Evolutionary conservation across 2,329 filamentous ascomycete genomes (phyloP).

Genomic region (Ambrosiella cleistominuta): DNA sequence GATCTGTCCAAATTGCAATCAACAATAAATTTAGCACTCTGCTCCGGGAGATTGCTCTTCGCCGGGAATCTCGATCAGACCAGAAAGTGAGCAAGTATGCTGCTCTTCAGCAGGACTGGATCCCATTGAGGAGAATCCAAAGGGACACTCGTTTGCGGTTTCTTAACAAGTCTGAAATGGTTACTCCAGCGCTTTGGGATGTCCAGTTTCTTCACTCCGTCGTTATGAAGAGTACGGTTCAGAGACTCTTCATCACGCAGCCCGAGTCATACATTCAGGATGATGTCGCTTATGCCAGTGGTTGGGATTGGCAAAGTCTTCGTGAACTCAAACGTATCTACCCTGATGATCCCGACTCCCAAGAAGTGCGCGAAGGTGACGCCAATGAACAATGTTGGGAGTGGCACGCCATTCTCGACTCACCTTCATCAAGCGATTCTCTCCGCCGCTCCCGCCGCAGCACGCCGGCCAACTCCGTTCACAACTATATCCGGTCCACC

Average conservation of each 20-base stretch:
- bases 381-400: conserved; percentile 49
- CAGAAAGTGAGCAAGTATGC: conserved; percentile 23
- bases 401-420: conserved; percentile 48
- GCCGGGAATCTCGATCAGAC: conserved; percentile 1
- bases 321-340: conserved; percentile 43
- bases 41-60: conserved; percentile 18
- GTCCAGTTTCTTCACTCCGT: conserved; percentile 53
- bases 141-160: conserved; percentile 58
- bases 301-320: conserved; percentile 56
- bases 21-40: conserved; percentile 42
- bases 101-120: conserved; percentile 49
- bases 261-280: conserved; percentile 58
- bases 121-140: conserved; percentile 61
- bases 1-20: conserved; percentile 49
- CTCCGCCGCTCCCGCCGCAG: neutral
- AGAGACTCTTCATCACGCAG: conserved; percentile 59
- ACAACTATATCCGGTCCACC: neutral
- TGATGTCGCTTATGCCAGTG: conserved; percentile 30
- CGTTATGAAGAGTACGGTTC: conserved; percentile 52
- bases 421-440: conserved; percentile 19
- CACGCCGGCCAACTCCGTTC: neutral
- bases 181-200: conserved; percentile 55
- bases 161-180: conserved; percentile 52
- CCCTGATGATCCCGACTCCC: conserved; percentile 24
- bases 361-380: conserved; percentile 41